Evolutionary conservation across 2,329 filamentous ascomycete genomes (phyloP).

Genomic region (Fusarium citri): DNA sequence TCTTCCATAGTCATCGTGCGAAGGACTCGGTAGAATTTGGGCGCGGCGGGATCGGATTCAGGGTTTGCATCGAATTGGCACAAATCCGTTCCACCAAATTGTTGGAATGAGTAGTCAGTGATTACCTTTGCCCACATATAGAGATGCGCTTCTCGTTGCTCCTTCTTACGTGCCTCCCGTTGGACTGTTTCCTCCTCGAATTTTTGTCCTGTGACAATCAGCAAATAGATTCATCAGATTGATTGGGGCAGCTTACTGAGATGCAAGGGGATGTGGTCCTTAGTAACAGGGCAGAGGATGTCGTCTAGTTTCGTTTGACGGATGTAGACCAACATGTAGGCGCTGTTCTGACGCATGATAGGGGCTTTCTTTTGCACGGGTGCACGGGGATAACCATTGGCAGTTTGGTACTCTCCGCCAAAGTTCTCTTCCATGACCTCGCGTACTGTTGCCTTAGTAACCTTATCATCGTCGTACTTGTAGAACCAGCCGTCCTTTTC

Average conservation of each 20-base stretch:
- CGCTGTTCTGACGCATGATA: slow-evolving; percentile 78
- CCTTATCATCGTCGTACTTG: slow-evolving; percentile 96
- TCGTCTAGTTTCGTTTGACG: slow-evolving; percentile 86
- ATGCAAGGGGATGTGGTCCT: slow-evolving; percentile 83
- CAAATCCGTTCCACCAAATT: slow-evolving; percentile 87
- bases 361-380: slow-evolving; percentile 67
- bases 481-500: slow-evolving; percentile 94
- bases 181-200: slow-evolving; percentile 85
- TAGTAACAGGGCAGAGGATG: slow-evolving; percentile 80
- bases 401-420: slow-evolving; percentile 81
- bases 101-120: slow-evolving; percentile 82
- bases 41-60: slow-evolving; percentile 75
- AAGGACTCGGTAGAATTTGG: slow-evolving; percentile 78
- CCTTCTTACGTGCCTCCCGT: slow-evolving; percentile 82
- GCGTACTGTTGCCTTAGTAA: slow-evolving; percentile 90
- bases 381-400: slow-evolving; percentile 60
- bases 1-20: slow-evolving; percentile 81
- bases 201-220: slow-evolving; percentile 66
- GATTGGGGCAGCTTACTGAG: slow-evolving; percentile 67
- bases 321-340: slow-evolving; percentile 99
- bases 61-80: slow-evolving; percentile 73
- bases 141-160: slow-evolving; percentile 92
- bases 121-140: slow-evolving; percentile 89
- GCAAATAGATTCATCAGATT: background rate
- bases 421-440: slow-evolving; percentile 98